Conservation (phyloP, 768 basidiomycete genomes). For the Termitomyces sp. region DNA sequence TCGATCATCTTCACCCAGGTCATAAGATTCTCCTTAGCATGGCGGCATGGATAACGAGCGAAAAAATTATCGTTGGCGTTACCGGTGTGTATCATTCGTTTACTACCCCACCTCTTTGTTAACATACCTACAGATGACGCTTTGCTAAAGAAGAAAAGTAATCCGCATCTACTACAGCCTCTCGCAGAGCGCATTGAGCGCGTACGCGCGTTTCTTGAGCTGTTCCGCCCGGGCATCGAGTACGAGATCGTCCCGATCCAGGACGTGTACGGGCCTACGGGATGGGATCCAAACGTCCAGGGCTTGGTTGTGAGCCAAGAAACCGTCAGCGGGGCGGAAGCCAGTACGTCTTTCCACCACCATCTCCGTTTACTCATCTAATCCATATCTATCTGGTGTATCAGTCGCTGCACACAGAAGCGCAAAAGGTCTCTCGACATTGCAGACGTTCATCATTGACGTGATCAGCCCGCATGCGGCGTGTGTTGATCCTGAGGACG, state of each 20-base stretch:
- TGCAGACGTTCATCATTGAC: slow-evolving; percentile 79
- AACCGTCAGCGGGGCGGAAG: slow-evolving; percentile 71
- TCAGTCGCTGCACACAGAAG: slow-evolving; percentile 65
- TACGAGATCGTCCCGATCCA: slow-evolving; percentile 71
- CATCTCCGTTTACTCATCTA: background rate
- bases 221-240: slow-evolving; percentile 65
- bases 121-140: slow-evolving; percentile 51
- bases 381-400: background rate
- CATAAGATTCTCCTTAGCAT: slow-evolving; percentile 97
- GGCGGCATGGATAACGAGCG: slow-evolving; percentile 76
- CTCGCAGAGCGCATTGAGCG: slow-evolving; percentile 52
- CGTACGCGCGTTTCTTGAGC: slow-evolving; percentile 66
- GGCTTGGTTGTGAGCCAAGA: slow-evolving; percentile 91
- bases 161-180: slow-evolving; percentile 65
- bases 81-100: slow-evolving; percentile 53
- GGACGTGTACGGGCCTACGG: slow-evolving; percentile 93
- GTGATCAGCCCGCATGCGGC: slow-evolving; percentile 75
- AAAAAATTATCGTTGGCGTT: slow-evolving; percentile 88
- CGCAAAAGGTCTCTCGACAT: slow-evolving; percentile 53
- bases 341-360: slow-evolving; percentile 51
- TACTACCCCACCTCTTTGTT: slow-evolving; percentile 9
- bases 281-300: slow-evolving; percentile 83
- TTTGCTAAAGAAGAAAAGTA: slow-evolving; percentile 69
- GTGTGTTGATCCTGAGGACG: slow-evolving; percentile 63
- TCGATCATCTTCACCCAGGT: slow-evolving; percentile 96